A percentile compares a stretch with the other conserved stretches of the same genome.
Conservation (phyloP, 2,329 filamentous ascomycete species). For the Lachnellula hyalina region DNA sequence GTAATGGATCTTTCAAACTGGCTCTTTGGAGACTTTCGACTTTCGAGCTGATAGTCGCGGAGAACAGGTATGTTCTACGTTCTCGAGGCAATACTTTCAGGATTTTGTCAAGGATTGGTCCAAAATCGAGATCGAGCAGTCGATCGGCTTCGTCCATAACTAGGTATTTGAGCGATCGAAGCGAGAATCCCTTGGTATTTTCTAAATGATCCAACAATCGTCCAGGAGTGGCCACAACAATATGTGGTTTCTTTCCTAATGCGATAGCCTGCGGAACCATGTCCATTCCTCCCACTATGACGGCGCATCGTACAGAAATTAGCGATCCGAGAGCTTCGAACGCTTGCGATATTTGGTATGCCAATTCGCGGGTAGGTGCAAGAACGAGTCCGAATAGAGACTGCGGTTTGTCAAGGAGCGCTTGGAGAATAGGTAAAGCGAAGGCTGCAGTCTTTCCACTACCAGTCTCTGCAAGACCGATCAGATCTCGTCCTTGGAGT, state of each 20-base stretch:
- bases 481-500: slow-evolving; percentile 76
- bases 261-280: slow-evolving; percentile 91
- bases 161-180: slow-evolving; percentile 76
- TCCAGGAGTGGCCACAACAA: slow-evolving; percentile 88
- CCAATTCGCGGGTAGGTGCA: slow-evolving; percentile 88
- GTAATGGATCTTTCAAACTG: slow-evolving; percentile 75
- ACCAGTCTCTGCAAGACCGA: slow-evolving; percentile 91
- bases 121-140: slow-evolving; percentile 89
- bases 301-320: slow-evolving; percentile 80
- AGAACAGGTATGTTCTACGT: slow-evolving; percentile 81
- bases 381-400: slow-evolving; percentile 83
- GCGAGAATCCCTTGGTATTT: slow-evolving; percentile 92
- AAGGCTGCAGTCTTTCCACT: slow-evolving; percentile 96
- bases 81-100: slow-evolving; percentile 80
- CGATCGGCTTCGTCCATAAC: slow-evolving; percentile 95
- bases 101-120: slow-evolving; percentile 86
- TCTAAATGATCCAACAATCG: slow-evolving; percentile 87
- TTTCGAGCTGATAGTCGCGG: slow-evolving; percentile 89
- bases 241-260: slow-evolving; percentile 91
- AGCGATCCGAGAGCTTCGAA: slow-evolving; percentile 84
- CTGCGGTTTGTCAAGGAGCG: slow-evolving; percentile 81
- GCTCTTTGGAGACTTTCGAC: slow-evolving; percentile 90
- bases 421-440: slow-evolving; percentile 85
- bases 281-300: slow-evolving; percentile 90
- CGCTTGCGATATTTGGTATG: slow-evolving; percentile 81